Evolutionary conservation across 2,329 filamentous ascomycete genomes (phyloP), one percentile per base, ranked within the genome.

Genomic region (Claviceps arundinis): DNA sequence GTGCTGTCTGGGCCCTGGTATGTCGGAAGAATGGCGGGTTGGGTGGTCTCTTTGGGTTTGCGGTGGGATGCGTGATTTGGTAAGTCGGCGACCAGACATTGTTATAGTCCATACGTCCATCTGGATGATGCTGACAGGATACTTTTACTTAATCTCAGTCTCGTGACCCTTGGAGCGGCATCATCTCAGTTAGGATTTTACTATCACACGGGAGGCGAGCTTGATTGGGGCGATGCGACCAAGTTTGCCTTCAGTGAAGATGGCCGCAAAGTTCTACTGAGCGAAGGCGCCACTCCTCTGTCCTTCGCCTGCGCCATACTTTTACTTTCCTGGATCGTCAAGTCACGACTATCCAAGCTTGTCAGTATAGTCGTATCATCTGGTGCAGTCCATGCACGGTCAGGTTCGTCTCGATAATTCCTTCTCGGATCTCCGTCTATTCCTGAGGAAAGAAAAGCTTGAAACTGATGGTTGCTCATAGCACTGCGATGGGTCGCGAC

Each of bases 111-210:
- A 22, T 37, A n/a, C 19, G 5, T 14, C 14, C 14, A 24, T 19
- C n/a, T 37, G 26, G n/a, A 50, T 7, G 17, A 50, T 11, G 41
- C 48, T 50, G 17, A 50, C 48, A 16, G 3, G 5, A 19, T 19
- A 37, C 13, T 34, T 26, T 17, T 42, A 4, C 24, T 22, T n/a
- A 24, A 16, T 22, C 50, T 46, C 7, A 66, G 64, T 24, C 26
- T 64, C 14, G 48, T 65, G 6, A 59, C 59, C 0, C 49, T 64
- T 16, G 55, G 56, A 45, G 64, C 61, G 19, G 62, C 63, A 19
- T 55, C 64, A 2, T 64, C 63, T 5, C 63, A 66, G 48, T 55
- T 65, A 11, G 63, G 63, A 26, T 66, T 66, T 47, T 66, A 56
- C 49, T 55, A 57, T 47, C 59, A 65, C 48, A 65, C 64, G 0